Percentiles rank a stretch among this genome's conserved stretches.
Evolutionary conservation across 129 eudicot species (phyloP).

Genomic region (Tagetes patula): DNA sequence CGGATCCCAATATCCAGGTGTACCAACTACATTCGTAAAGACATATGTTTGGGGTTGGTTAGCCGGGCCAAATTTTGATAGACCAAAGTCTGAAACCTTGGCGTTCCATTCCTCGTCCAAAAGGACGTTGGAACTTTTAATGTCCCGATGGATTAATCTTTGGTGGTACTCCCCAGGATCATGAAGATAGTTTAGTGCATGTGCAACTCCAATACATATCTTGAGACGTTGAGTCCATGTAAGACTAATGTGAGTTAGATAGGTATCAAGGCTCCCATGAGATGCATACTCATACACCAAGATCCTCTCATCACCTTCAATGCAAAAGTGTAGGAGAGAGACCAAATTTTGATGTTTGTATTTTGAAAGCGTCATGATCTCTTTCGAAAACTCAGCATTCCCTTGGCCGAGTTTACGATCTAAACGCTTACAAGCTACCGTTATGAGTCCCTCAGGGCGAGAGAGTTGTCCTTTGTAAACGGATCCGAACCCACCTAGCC

Average conservation of each 20-base stretch:
- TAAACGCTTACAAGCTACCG: slow-evolving; percentile 13
- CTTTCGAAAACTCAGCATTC: slow-evolving; percentile 8
- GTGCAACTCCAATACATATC: not conserved
- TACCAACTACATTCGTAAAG: slow-evolving; percentile 1
- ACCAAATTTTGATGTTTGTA: slow-evolving; percentile 19
- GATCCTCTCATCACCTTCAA: slow-evolving; percentile 9
- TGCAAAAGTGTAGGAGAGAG: slow-evolving; percentile 18
- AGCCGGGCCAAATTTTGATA: slow-evolving; percentile 16
- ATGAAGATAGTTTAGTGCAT: slow-evolving; percentile 6
- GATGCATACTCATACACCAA: slow-evolving; percentile 6
- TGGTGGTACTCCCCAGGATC: slow-evolving; percentile 2
- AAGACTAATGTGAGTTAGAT: not conserved
- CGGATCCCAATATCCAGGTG: slow-evolving; percentile 10
- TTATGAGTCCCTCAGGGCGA: not conserved
- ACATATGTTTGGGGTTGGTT: slow-evolving; percentile 5
- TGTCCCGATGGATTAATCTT: slow-evolving; percentile 17
- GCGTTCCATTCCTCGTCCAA: not conserved
- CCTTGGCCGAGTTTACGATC: slow-evolving; percentile 10
- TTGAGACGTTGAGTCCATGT: slow-evolving; percentile 20
- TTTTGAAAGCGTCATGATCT: slow-evolving; percentile 14
- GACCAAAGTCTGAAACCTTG: slow-evolving; percentile 18
- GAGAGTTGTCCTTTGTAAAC: too few species aligned
- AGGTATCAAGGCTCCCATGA: slow-evolving; percentile 13
- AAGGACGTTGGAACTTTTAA: slow-evolving; percentile 11
- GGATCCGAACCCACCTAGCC: too few species aligned